These are phyloP conservation scores for Verticillium nonalfalfae DNA, from an alignment of 2,329 filamentous ascomycete genomes.

Conservation along the genomic window DNA sequence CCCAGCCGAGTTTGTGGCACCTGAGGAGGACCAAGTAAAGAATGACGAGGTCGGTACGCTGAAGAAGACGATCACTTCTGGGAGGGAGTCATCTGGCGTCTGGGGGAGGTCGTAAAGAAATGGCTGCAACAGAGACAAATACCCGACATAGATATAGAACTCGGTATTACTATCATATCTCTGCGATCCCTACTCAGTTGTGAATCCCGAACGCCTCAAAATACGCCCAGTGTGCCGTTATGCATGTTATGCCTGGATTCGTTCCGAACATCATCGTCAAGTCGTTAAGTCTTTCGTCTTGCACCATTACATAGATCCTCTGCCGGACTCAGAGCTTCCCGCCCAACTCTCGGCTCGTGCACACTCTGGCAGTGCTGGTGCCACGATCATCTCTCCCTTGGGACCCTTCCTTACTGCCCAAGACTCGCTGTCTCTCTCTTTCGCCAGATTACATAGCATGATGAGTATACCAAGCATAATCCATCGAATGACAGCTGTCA, in stretches of 20 bases:
- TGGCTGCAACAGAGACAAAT: too few relatives aligned
- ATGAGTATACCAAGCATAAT: not conserved
- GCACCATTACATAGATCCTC: not conserved
- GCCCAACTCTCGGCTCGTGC: not conserved
- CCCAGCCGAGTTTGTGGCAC: constrained; percentile 22
- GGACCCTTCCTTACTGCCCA: not conserved
- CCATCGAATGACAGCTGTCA: not conserved
- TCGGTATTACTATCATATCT: not conserved
- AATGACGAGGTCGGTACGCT: not conserved
- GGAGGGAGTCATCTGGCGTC: not conserved
- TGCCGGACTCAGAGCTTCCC: too few relatives aligned
- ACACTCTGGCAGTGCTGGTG: not conserved
- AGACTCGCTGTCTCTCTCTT: not conserved
- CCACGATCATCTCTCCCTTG: not conserved
- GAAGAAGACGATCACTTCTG: not conserved
- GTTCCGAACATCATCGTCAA: not conserved
- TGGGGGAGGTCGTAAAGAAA: not conserved
- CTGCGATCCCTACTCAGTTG: not conserved
- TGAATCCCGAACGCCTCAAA: too few relatives aligned
- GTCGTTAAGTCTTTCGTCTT: not conserved
- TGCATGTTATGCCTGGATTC: not conserved
- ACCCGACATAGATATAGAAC: not conserved
- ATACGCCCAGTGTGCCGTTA: too few relatives aligned
- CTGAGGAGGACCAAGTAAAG: constrained; percentile 23
- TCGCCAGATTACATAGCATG: not conserved